A percentile compares a stretch with the other conserved stretches of the same genome.
Evolutionary conservation across 1,139 yeast genomes (phyloP).

Genomic region (Kurtzmaniella quercitrusa): DNA sequence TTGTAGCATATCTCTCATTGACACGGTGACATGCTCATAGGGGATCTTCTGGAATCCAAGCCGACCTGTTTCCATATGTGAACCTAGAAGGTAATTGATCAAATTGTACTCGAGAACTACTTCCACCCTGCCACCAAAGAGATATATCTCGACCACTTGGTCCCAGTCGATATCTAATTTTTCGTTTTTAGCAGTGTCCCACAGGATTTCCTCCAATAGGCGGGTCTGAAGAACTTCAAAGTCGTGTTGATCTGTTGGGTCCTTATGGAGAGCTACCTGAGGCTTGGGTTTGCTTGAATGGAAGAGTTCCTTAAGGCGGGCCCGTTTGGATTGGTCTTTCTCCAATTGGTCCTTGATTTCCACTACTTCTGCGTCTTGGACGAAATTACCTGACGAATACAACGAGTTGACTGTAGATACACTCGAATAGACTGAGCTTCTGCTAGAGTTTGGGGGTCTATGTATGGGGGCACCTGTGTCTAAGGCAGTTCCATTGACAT

Average conservation of each 20-base stretch:
- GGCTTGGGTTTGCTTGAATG: conserved; percentile 2
- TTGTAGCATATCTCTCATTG: background rate
- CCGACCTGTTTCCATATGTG: conserved; percentile 8
- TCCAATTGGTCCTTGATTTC: background rate
- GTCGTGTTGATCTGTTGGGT: conserved; percentile 1
- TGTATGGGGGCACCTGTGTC: background rate
- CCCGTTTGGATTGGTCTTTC: conserved; percentile 3
- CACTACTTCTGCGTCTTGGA: conserved; percentile 8
- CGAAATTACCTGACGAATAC: conserved; percentile 10
- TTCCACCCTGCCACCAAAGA: conserved; percentile 10
- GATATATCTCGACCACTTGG: conserved; percentile 8
- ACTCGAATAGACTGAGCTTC: conserved; percentile 5
- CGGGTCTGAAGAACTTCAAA: background rate
- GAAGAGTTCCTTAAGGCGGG: conserved; percentile 5
- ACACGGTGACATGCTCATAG: background rate
- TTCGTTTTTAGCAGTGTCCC: conserved; percentile 2
- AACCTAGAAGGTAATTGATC: conserved; percentile 7
- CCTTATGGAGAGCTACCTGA: background rate
- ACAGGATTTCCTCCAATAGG: background rate
- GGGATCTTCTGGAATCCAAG: background rate
- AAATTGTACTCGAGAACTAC: conserved; percentile 4
- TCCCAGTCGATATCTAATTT: conserved; percentile 10
- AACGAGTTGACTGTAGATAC: conserved; percentile 10
- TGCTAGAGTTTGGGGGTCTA: background rate
- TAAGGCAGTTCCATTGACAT: background rate